A percentile compares a stretch with the other conserved stretches of the same genome.
Conservation (phyloP, 208 protist genomes). For the Leptomonas pyrrhocoris region DNA sequence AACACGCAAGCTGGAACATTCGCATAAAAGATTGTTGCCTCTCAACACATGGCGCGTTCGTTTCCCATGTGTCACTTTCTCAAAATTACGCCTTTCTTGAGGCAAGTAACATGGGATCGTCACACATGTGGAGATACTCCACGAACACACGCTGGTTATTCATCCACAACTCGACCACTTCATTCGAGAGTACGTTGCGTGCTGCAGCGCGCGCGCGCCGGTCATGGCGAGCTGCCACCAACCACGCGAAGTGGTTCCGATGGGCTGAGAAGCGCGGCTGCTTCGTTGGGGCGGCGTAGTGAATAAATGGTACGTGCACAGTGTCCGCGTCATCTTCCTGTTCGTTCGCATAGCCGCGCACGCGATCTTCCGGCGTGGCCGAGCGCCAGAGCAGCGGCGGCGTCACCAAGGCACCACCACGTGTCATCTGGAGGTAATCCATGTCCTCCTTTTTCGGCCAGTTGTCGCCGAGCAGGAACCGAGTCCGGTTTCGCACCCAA, state of each 20-base stretch:
- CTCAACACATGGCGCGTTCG: too few relatives aligned
- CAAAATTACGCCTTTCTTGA: background rate
- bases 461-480: slow-evolving; percentile 19
- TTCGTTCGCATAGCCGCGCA: slow-evolving; percentile 12
- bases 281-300: slow-evolving; percentile 35
- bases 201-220: slow-evolving; percentile 19
- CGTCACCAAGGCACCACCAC: slow-evolving; percentile 21
- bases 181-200: slow-evolving; percentile 9
- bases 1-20: too few relatives aligned
- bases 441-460: slow-evolving; percentile 5
- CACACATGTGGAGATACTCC: slow-evolving; percentile 27
- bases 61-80: background rate
- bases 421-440: slow-evolving; percentile 8
- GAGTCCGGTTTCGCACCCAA: slow-evolving; percentile 20
- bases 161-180: slow-evolving; percentile 38
- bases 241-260: slow-evolving; percentile 31
- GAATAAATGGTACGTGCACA: slow-evolving; percentile 28
- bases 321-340: slow-evolving; percentile 13
- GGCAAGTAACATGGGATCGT: slow-evolving; percentile 20
- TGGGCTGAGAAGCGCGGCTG: slow-evolving; percentile 22
- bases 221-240: slow-evolving; percentile 37
- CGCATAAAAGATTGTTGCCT: too few relatives aligned
- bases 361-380: slow-evolving; percentile 19
- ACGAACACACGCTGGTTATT: slow-evolving; percentile 24
- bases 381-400: slow-evolving; percentile 36